phyloP scores from a whole-genome alignment of 2,329 filamentous ascomycete genomes.

The Verruconis gallopava region DNA sequence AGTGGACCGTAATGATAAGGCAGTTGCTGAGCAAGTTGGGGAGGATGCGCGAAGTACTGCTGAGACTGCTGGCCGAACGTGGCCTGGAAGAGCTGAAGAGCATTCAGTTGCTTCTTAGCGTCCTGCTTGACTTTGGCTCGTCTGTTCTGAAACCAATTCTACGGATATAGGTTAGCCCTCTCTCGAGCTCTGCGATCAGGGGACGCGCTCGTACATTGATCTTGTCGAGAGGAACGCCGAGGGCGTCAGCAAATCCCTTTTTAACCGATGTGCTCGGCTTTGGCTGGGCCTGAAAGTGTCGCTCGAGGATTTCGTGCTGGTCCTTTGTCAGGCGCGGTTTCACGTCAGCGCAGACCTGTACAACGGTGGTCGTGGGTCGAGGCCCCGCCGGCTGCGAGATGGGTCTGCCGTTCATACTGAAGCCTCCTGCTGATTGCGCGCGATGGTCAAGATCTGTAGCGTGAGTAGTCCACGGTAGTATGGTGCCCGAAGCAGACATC shows the following conservation, averaged over 20 bases:
- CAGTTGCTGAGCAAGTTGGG: slow-evolving; percentile 1
- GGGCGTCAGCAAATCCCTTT: slow-evolving; percentile 34
- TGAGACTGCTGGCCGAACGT: not conserved
- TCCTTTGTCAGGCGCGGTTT: slow-evolving; percentile 32
- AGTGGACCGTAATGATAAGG: not conserved
- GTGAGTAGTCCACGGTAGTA: too few relatives aligned
- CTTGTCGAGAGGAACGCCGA: slow-evolving; percentile 39
- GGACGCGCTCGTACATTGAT: slow-evolving; percentile 29
- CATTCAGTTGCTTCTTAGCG: slow-evolving; percentile 30
- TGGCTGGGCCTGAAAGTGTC: slow-evolving; percentile 33
- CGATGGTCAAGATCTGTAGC: too few relatives aligned
- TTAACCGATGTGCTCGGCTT: slow-evolving; percentile 39
- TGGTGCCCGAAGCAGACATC: too few relatives aligned
- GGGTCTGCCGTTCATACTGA: not conserved
- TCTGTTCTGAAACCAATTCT: slow-evolving; percentile 44
- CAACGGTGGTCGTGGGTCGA: not conserved
- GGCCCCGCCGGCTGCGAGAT: not conserved
- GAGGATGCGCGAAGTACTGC: not conserved
- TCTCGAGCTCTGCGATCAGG: too few relatives aligned
- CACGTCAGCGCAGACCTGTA: slow-evolving; percentile 8
- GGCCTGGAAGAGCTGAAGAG: slow-evolving; percentile 16
- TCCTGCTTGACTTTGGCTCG: slow-evolving; percentile 41
- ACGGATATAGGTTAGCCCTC: too few relatives aligned
- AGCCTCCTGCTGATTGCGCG: too few relatives aligned
- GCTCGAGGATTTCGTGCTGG: slow-evolving; percentile 39